A percentile compares a stretch with the other conserved stretches of the same genome.
Conservation (phyloP, 75 land plant species). For the Cryptomeria japonica region DNA sequence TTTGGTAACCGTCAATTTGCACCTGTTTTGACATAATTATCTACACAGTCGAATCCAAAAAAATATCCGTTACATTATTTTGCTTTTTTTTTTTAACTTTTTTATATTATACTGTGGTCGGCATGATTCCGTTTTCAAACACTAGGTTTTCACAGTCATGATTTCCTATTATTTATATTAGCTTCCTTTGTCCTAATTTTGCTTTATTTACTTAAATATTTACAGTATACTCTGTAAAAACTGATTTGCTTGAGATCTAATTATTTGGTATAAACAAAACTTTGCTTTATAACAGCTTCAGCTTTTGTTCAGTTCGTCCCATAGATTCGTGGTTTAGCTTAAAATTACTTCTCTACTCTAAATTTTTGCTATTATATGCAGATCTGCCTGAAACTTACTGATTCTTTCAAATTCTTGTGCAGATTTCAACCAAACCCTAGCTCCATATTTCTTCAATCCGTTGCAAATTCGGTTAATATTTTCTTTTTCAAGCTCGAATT, state of each 20-base stretch:
- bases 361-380: background rate
- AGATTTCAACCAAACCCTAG: background rate
- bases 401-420: background rate
- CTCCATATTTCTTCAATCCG: background rate
- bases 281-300: background rate
- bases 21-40: too few relatives aligned
- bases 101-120: too few relatives aligned
- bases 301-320: background rate
- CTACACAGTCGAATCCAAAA: too few relatives aligned
- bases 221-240: too few relatives aligned
- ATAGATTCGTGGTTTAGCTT: background rate
- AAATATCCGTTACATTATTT: background rate
- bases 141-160: too few relatives aligned
- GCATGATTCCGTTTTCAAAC: too few relatives aligned
- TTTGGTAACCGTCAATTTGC: too few relatives aligned
- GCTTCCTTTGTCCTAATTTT: too few relatives aligned
- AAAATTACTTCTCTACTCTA: background rate
- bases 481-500: background rate
- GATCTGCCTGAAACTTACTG: background rate
- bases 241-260: too few relatives aligned
- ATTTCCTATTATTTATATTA: too few relatives aligned
- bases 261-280: background rate
- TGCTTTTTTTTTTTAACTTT: background rate
- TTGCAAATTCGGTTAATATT: background rate
- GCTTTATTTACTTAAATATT: too few relatives aligned